Conservation (phyloP, 495 filamentous ascomycete genomes). For the Tuber brumale region DNA sequence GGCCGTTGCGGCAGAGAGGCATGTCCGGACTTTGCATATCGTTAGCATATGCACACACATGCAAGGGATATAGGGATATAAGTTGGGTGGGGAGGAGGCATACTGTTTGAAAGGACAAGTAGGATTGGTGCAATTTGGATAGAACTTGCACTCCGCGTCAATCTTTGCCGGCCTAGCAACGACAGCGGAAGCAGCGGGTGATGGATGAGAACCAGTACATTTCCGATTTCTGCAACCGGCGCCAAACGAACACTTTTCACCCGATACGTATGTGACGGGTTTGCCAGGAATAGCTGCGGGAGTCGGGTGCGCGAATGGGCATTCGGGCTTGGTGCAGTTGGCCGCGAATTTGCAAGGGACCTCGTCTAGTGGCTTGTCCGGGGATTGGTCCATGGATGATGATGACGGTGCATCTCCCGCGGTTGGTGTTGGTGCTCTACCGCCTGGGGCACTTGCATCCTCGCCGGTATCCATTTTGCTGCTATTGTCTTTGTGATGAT, state of each 20-base stretch:
- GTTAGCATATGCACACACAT: slow-evolving; percentile 17
- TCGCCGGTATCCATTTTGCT: slow-evolving; percentile 30
- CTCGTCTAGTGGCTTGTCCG: slow-evolving; percentile 47
- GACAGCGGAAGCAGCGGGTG: slow-evolving; percentile 57
- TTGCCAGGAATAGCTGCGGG: slow-evolving; percentile 77
- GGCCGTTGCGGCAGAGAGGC: slow-evolving; percentile 84
- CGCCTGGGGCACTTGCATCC: slow-evolving; percentile 4
- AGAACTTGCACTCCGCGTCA: slow-evolving; percentile 88
- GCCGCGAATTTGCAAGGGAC: slow-evolving; percentile 80
- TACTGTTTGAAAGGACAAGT: slow-evolving; percentile 77
- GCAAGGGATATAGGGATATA: neutral
- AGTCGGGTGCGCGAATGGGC: slow-evolving; percentile 88
- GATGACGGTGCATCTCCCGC: slow-evolving; percentile 20
- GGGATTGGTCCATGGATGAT: slow-evolving; percentile 21
- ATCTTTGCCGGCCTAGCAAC: slow-evolving; percentile 45
- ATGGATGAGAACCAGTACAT: slow-evolving; percentile 86
- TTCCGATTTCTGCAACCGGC: slow-evolving; percentile 92
- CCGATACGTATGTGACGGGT: slow-evolving; percentile 61
- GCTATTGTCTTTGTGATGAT: slow-evolving; percentile 7
- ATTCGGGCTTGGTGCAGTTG: slow-evolving; percentile 78
- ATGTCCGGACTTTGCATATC: slow-evolving; percentile 50
- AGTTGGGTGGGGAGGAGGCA: slow-evolving; percentile 14
- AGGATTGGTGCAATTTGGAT: slow-evolving; percentile 83
- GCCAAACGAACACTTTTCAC: slow-evolving; percentile 74
- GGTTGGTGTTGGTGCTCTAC: neutral